These are phyloP conservation scores for Capsicum pubescens DNA, from an alignment of 257 asterid species.

Conservation along the genomic window DNA sequence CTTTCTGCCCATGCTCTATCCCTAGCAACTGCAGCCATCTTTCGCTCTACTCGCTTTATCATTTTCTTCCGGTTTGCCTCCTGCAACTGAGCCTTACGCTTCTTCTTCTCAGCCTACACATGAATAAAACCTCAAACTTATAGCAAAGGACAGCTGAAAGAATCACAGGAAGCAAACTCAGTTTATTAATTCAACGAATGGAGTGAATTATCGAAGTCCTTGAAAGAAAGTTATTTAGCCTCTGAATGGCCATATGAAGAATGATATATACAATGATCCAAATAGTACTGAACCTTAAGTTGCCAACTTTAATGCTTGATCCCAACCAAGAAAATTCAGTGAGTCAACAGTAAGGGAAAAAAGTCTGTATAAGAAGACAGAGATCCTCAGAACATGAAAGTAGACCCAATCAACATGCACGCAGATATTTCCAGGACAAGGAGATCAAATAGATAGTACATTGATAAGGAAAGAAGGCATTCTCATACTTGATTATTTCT, in stretches of 20 bases:
- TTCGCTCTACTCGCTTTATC: slow-evolving; percentile 74
- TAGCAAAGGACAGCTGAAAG: neutral
- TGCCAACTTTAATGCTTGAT: neutral
- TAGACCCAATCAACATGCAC: neutral
- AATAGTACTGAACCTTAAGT: neutral
- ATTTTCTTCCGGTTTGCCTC: slow-evolving; percentile 77
- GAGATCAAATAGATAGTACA: neutral
- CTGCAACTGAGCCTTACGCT: slow-evolving; percentile 73
- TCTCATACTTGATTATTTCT: neutral
- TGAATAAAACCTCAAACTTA: neutral
- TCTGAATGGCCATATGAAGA: neutral
- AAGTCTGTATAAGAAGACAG: neutral
- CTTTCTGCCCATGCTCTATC: slow-evolving; percentile 93
- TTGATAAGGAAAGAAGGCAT: neutral
- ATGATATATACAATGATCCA: neutral
- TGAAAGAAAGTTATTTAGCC: neutral
- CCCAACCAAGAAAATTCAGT: neutral
- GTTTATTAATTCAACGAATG: neutral
- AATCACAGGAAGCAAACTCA: neutral
- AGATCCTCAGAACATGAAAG: neutral
- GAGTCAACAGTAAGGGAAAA: neutral
- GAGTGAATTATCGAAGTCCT: neutral
- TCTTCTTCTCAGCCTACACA: slow-evolving; percentile 73
- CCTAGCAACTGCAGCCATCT: slow-evolving; percentile 98
- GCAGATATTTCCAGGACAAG: neutral